Percentiles rank a stretch among this genome's conserved stretches.
These are phyloP conservation scores for Plasmodium inui DNA, from an alignment of 169 alveolate species.

Conservation along the genomic window DNA sequence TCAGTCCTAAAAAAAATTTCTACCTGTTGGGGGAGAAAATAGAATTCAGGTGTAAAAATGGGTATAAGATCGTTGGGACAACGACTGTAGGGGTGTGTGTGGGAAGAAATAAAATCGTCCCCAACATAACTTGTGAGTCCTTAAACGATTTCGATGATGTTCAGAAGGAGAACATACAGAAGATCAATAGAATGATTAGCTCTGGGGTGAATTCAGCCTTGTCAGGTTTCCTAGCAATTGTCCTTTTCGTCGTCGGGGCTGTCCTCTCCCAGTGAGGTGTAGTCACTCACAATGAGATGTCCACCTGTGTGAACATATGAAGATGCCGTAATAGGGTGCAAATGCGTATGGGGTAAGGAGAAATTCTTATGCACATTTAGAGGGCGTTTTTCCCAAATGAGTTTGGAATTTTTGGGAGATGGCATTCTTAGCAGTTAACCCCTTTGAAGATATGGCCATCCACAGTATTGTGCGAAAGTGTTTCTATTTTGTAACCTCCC, in stretches of 20 bases:
- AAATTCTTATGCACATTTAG: too few relatives aligned
- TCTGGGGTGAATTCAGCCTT: not conserved
- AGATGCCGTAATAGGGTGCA: not conserved
- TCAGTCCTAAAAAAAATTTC: slow-evolving; percentile 37
- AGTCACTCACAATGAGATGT: not conserved
- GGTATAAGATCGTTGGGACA: slow-evolving; percentile 51
- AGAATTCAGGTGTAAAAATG: slow-evolving; percentile 42
- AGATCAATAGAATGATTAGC: slow-evolving; percentile 11
- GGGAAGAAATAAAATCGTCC: slow-evolving; percentile 58
- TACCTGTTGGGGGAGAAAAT: slow-evolving; percentile 55
- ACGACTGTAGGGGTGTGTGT: slow-evolving; percentile 38
- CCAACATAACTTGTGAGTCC: slow-evolving; percentile 62
- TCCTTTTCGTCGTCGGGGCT: not conserved
- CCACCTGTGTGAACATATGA: not conserved
- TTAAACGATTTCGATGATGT: slow-evolving; percentile 20
- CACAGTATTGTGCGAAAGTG: not conserved
- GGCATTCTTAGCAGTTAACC: not conserved
- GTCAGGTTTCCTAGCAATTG: not conserved
- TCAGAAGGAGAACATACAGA: slow-evolving; percentile 29
- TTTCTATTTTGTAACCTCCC: not conserved
- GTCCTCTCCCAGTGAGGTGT: not conserved
- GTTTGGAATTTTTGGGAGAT: not conserved
- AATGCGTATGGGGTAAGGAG: not conserved
- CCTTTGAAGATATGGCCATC: not conserved
- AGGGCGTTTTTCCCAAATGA: not conserved